Conservation (phyloP, 2,329 filamentous ascomycete species). For the Colletotrichum limetticola region DNA sequence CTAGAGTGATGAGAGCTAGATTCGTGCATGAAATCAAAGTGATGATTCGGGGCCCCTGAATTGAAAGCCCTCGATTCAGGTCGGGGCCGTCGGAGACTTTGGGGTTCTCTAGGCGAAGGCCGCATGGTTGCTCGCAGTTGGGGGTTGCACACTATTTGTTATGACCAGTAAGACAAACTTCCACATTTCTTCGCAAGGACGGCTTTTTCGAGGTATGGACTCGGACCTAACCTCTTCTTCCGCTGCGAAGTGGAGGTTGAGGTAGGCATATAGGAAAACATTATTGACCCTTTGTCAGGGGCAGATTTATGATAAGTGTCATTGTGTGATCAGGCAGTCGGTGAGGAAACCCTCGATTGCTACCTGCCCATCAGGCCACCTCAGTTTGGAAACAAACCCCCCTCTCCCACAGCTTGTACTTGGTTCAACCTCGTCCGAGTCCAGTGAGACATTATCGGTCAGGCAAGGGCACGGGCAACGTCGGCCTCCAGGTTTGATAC, state of each 20-base stretch:
- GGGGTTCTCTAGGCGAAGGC: not conserved
- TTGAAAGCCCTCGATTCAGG: no score
- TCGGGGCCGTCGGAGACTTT: not conserved
- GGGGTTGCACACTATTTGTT: not conserved
- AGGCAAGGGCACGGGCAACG: not conserved
- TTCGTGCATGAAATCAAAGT: not conserved
- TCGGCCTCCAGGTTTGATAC: slow-evolving; percentile 38
- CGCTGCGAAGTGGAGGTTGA: not conserved
- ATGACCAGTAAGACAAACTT: not conserved
- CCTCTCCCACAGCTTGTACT: not conserved
- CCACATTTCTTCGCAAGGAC: not conserved
- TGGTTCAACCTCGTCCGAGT: not conserved
- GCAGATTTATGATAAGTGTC: no score
- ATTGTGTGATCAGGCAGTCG: not conserved
- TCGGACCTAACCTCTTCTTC: not conserved
- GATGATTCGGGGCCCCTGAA: not conserved
- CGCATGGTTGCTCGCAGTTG: not conserved
- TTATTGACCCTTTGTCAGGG: not conserved
- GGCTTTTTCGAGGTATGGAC: not conserved
- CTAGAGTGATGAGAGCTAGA: not conserved
- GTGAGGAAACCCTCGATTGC: not conserved
- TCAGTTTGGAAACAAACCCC: not conserved
- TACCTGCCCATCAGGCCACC: not conserved
- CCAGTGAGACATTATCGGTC: not conserved
- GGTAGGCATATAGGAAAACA: not conserved